A percentile compares a stretch with the other conserved stretches of the same genome.
phyloP scores from a whole-genome alignment of 306 rosid genomes.

The Trifolium dubium region DNA sequence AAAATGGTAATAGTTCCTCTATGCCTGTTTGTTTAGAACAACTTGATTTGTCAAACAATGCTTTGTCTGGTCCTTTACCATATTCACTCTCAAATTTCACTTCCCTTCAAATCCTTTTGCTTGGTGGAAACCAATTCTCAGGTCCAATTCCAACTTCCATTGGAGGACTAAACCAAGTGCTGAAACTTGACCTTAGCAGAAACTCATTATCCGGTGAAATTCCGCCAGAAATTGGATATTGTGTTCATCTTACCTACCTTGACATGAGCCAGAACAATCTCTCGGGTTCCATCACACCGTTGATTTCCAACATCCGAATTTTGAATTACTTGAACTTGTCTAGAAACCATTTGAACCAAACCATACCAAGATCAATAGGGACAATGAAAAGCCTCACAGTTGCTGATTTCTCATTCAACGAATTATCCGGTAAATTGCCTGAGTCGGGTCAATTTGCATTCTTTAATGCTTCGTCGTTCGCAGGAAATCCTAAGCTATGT shows the following conservation, averaged over 20 bases:
- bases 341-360: constrained; percentile 69
- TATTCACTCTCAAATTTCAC: constrained; percentile 68
- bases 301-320: constrained; percentile 63
- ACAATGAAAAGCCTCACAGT: constrained; percentile 80
- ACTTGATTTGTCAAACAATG: constrained; percentile 80
- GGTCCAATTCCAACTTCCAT: constrained; percentile 80
- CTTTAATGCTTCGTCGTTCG: constrained; percentile 81
- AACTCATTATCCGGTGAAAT: constrained; percentile 65
- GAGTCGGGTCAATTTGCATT: constrained; percentile 79
- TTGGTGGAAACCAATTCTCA: constrained; percentile 70
- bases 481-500: constrained; percentile 80
- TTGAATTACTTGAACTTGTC: constrained; percentile 73
- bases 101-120: constrained; percentile 67
- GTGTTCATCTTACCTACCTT: constrained; percentile 68
- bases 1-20: constrained; percentile 62
- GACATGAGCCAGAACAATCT: constrained; percentile 95
- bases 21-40: constrained; percentile 54
- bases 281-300: constrained; percentile 67
- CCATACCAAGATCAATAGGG: constrained; percentile 68
- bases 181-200: constrained; percentile 72
- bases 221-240: constrained; percentile 64
- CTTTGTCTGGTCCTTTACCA: constrained; percentile 72
- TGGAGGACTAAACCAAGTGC: constrained; percentile 62
- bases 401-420: constrained; percentile 95
- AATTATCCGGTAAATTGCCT: constrained; percentile 74